Conservation (phyloP, 2,329 filamentous ascomycete species). For the Penicillium psychrosexuale region DNA sequence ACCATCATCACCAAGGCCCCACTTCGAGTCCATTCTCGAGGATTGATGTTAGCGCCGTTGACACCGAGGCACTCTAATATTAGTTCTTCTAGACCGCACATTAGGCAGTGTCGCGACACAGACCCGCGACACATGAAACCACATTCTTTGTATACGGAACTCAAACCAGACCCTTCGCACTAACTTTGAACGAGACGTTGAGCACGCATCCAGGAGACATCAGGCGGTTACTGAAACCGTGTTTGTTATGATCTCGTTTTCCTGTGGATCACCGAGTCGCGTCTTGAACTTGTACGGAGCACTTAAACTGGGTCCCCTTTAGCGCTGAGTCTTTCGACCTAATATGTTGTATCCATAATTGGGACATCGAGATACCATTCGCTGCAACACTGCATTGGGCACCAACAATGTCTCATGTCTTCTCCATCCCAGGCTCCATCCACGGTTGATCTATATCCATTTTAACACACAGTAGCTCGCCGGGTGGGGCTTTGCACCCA, state of each 20-base stretch:
- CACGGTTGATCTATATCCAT: background rate
- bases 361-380: background rate
- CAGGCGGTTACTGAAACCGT: background rate
- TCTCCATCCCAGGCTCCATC: background rate
- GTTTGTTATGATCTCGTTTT: background rate
- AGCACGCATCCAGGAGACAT: background rate
- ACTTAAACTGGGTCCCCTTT: background rate
- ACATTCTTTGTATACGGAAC: background rate
- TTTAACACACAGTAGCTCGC: background rate
- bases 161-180: background rate
- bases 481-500: constrained; percentile 3
- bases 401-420: background rate
- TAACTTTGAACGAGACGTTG: background rate
- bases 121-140: background rate
- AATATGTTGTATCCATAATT: background rate
- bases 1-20: constrained; percentile 16
- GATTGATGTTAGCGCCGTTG: background rate
- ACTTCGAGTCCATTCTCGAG: background rate
- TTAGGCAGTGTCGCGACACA: background rate
- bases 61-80: background rate
- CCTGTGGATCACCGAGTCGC: background rate
- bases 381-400: background rate
- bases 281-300: background rate
- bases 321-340: background rate
- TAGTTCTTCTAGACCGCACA: background rate